A percentile compares a stretch with the other conserved stretches of the same genome.
Evolutionary conservation across 2,329 filamentous ascomycete genomes (phyloP).

Genomic region (Aureobasidium sp.): DNA sequence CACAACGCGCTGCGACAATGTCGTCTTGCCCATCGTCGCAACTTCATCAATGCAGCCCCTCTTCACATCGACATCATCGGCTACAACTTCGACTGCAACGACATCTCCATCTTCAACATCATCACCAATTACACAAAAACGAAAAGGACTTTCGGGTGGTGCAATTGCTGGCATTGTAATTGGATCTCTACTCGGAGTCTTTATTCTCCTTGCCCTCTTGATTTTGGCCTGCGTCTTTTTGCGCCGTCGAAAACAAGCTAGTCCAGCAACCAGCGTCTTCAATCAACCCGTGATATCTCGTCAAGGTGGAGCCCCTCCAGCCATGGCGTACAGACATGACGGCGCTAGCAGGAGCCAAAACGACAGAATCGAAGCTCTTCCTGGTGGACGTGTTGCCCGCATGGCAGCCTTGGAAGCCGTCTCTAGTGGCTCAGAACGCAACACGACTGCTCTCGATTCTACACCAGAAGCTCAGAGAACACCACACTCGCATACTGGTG

Average conservation of each 20-base stretch:
- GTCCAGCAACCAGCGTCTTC: conserved; percentile 66
- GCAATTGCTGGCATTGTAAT: conserved; percentile 86
- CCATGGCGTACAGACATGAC: conserved; percentile 35
- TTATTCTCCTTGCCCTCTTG: conserved; percentile 60
- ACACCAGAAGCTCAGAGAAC: conserved; percentile 45
- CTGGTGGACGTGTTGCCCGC: conserved; percentile 82
- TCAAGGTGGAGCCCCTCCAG: conserved; percentile 25
- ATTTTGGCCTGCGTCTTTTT: conserved; percentile 52
- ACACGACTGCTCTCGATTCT: conserved; percentile 45
- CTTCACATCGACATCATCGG: conserved; percentile 47
- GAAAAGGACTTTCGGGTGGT: conserved; percentile 64
- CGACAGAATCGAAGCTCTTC: conserved; percentile 58
- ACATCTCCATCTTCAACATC: conserved; percentile 26
- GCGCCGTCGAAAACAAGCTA: conserved; percentile 48
- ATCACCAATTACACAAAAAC: conserved; percentile 19
- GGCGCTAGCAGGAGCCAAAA: conserved; percentile 30
- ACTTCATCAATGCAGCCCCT: conserved; percentile 55
- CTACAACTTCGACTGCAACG: conserved; percentile 19
- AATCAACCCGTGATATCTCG: conserved; percentile 76
- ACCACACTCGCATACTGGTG: conserved; percentile 42
- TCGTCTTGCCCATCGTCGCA: conserved; percentile 61
- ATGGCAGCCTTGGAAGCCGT: conserved; percentile 90
- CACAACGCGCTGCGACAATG: conserved; percentile 63
- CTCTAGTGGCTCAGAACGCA: conserved; percentile 48
- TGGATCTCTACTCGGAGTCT: conserved; percentile 65